Base-by-base conservation (phyloP, 2,329 filamentous ascomycete genomes). In the Sporothrix mexicana region DNA sequence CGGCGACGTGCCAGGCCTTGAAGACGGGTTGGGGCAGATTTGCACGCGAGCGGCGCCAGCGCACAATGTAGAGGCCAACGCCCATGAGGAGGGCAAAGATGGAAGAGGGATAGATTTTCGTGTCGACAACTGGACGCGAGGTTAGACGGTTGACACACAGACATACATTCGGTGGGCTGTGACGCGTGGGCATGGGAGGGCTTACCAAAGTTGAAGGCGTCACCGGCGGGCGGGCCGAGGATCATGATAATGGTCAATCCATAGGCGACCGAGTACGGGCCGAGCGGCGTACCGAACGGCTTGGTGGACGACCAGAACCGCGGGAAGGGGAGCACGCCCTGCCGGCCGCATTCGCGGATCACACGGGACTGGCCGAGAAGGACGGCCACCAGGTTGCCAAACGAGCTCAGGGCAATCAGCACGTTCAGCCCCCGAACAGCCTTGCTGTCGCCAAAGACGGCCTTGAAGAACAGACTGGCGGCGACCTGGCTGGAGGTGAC, bases 131-230 rank as follows among this genome's bases (percentile, higher is more conserved):
- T 75, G 47, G 17, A 23, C 15, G 1, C 2, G 8, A 13, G 20
- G 41, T 72, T 61, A 51, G n/a, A n/a, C n/a, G n/a, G n/a, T n/a
- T n/a, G n/a, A n/a, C n/a, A n/a, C n/a, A n/a, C n/a, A n/a, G n/a
- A n/a, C n/a, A n/a, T n/a, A n/a, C n/a, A n/a, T n/a, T n/a, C n/a
- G n/a, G n/a, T n/a, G n/a, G n/a, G n/a, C n/a, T n/a, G n/a, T n/a
- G n/a, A n/a, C n/a, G n/a, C n/a, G n/a, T n/a, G n/a, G n/a, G n/a
- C n/a, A n/a, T n/a, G n/a, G n/a, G n/a, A n/a, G n/a, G n/a, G n/a
- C n/a, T n/a, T 77, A 84, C 86, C 81, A 76, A 91, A 91, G 74
- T 88, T 87, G 78, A 91, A 91, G 0, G 89, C 89, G 77, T 91
- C 88, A 1, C 89, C 89, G 0, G 88, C 86, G 0, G 89, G 90